Evolutionary conservation across 371 early-diverging fungal genomes (phyloP), one percentile per base, ranked within the genome.

Genomic region (Smittium mucronatum): DNA sequence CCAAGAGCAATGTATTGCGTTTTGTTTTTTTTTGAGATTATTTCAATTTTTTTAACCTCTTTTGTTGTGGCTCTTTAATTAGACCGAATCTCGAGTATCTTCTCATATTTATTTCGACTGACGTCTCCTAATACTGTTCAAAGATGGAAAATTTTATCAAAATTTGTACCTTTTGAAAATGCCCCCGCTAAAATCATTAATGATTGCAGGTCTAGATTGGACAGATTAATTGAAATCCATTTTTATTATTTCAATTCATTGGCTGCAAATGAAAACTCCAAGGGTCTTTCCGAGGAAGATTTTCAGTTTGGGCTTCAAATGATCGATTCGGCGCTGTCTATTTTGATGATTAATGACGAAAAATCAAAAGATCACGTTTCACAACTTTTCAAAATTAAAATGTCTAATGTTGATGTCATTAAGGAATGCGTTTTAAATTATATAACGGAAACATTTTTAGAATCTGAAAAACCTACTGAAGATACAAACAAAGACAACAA

Each of bases 151-250:
- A 26, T 64, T 2, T 64, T 64, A 64, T 64, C 64, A 29, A 64
- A 64, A 64, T 64, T 64, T 31, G 31, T 64, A 8, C 25, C 64
- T 15, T 26, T 30, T 64, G 36, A 11, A 8, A 36, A 64, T 21
- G 31, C 21, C 2, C 30, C 34, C 5, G 5, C 2, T 21, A 2
- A 31, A 21, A 5, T 64, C 11, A 5, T 26, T 16, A 34, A 15
- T 36, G 36, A 5, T 2, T 64, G 64, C 32, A 64, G 32, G 26
- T 36, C 34, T 15, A 15, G 64, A 30, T 16, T 64, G 2, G 64
- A 64, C 31, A 2, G 64, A 5, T 36, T 64, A 31, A 30, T 64
- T 2, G 64, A 64, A 36, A 33, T 64, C 5, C 64, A 64, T 64
- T 36, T 34, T 15, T 29, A 2, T 25, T 34, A 59, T 59, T 59